phyloP scores from a whole-genome alignment of 805 yeast genomes.

The Nakazawaea peltata region DNA sequence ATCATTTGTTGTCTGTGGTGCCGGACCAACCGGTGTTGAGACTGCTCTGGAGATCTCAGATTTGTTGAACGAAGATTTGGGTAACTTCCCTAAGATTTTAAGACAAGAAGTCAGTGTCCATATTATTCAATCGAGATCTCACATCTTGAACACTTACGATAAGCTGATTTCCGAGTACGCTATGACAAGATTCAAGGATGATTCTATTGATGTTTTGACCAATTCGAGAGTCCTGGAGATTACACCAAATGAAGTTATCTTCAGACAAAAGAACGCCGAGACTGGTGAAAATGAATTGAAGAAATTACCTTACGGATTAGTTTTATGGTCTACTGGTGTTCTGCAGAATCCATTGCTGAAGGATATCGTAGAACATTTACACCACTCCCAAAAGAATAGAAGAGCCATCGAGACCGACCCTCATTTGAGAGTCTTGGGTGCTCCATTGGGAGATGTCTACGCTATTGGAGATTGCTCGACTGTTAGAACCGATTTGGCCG shows the following conservation, averaged over 20 bases:
- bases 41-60: conserved; percentile 68
- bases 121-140: conserved; percentile 60
- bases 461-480: conserved; percentile 72
- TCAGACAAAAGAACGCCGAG: conserved; percentile 37
- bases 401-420: conserved; percentile 74
- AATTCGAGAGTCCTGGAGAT: conserved; percentile 58
- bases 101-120: conserved; percentile 61
- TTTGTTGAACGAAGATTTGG: conserved; percentile 56
- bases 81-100: conserved; percentile 48
- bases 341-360: conserved; percentile 57
- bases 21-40: conserved; percentile 73
- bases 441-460: conserved; percentile 59
- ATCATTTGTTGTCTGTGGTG: conserved; percentile 64
- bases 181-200: conserved; percentile 53
- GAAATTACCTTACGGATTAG: conserved; percentile 57
- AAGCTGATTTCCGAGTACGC: conserved; percentile 59
- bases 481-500: conserved; percentile 51
- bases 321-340: conserved; percentile 75
- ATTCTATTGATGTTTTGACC: conserved; percentile 53
- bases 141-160: conserved; percentile 62
- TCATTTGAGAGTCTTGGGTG: conserved; percentile 62
- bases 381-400: conserved; percentile 44
- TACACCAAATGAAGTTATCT: conserved; percentile 47
- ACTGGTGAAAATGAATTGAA: conserved; percentile 32
- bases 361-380: conserved; percentile 40